Evolutionary conservation across 352 stramenopile genomes (phyloP).

Genomic region (Globisporangium cylindrosporum): DNA sequence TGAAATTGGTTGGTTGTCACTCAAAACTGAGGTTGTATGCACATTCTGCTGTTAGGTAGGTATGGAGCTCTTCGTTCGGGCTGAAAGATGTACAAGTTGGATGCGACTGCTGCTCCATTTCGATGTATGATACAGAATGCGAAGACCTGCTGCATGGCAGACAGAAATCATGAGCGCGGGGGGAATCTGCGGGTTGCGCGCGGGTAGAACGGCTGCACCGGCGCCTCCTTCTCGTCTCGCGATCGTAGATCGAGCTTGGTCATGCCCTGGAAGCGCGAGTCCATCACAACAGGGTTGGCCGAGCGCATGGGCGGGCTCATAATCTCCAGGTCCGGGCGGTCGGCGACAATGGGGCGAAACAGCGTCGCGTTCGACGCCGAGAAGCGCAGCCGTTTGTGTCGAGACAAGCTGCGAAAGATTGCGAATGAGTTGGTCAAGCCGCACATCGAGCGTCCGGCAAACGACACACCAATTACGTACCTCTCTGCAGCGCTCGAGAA

Average conservation of each 20-base stretch:
- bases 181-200: constrained; percentile 1
- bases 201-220: constrained; percentile 16
- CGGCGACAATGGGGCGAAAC: constrained; percentile 23
- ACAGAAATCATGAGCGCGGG: not conserved
- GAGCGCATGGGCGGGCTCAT: constrained; percentile 21
- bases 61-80: not conserved
- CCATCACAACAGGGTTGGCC: constrained; percentile 21
- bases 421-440: not conserved
- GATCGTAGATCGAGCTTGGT: constrained; percentile 1
- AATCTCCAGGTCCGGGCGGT: constrained; percentile 22
- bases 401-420: constrained; percentile 8
- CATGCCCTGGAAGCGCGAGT: constrained; percentile 23
- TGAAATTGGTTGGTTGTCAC: constrained; percentile 8
- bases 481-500: constrained; percentile 18
- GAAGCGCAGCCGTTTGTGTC: constrained; percentile 11
- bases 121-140: constrained; percentile 1
- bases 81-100: not conserved
- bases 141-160: not conserved
- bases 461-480: not conserved
- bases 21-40: constrained; percentile 6
- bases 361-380: not conserved
- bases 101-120: too few species aligned
- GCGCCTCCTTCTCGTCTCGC: not conserved
- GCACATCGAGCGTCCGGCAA: not conserved
- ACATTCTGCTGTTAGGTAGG: not conserved